These are phyloP conservation scores for Pulchroboletus neoregius DNA, from an alignment of 1,284 basidiomycete species.

Conservation along the genomic window DNA sequence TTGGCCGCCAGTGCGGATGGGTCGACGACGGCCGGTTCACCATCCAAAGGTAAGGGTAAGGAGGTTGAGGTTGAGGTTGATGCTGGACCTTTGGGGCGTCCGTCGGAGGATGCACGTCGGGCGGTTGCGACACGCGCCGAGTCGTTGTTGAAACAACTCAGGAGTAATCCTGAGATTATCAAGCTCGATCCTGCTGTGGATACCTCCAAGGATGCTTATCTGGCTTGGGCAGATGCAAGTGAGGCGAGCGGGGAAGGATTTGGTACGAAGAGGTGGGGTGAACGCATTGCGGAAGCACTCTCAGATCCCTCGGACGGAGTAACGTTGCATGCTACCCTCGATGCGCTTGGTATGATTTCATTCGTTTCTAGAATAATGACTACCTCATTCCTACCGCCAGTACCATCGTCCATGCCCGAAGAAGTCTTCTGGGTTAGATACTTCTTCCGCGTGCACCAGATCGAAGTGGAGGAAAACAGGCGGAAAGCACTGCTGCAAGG, in stretches of 20 bases:
- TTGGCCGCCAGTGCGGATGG: conserved; percentile 28
- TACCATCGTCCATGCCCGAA: conserved; percentile 64
- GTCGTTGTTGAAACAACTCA: conserved; percentile 68
- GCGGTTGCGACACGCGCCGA: conserved; percentile 74
- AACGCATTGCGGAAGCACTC: conserved; percentile 48
- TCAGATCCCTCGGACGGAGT: conserved; percentile 52
- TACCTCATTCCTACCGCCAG: conserved; percentile 38
- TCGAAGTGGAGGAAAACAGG: conserved; percentile 77
- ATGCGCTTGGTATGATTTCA: conserved; percentile 53
- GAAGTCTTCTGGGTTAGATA: conserved; percentile 87
- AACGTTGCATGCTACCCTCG: conserved; percentile 54
- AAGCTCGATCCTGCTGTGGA: conserved; percentile 73
- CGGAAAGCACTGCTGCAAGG: conserved; percentile 80
- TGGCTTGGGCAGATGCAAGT: conserved; percentile 51
- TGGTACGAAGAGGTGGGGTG: conserved; percentile 57
- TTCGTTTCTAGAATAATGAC: conserved; percentile 3
- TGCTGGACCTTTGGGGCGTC: conserved; percentile 33
- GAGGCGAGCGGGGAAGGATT: conserved; percentile 52
- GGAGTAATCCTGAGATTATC: conserved; percentile 73
- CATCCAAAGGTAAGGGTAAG: conserved; percentile 44
- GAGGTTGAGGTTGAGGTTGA: conserved; percentile 29
- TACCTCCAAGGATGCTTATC: conserved; percentile 54
- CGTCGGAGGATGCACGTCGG: conserved; percentile 42
- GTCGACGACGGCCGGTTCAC: conserved; percentile 11
- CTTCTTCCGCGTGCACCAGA: conserved; percentile 87